phyloP scores from a whole-genome alignment of 192 early-diverging fungal species.

The Dissophora globulifera region DNA sequence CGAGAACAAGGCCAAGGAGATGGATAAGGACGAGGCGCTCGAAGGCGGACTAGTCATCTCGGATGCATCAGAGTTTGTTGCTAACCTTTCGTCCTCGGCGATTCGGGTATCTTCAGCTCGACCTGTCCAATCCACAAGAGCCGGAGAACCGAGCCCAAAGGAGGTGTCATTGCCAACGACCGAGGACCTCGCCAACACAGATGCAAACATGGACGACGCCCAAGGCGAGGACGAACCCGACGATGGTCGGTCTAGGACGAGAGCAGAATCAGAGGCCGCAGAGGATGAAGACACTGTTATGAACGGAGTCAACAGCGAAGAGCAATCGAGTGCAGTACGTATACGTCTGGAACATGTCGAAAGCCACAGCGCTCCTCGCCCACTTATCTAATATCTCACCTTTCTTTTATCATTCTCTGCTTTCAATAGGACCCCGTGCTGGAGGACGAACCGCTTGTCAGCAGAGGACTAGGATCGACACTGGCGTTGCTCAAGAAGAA shows the following conservation, averaged over 20 bases:
- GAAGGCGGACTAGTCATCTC: constrained; percentile 77
- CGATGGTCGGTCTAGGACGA: constrained; percentile 10
- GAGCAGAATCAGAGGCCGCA: constrained; percentile 32
- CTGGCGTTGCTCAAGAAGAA: constrained; percentile 84
- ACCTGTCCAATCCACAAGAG: constrained; percentile 45
- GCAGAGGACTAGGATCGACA: constrained; percentile 83
- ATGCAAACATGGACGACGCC: constrained; percentile 33
- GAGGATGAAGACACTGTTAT: constrained; percentile 34
- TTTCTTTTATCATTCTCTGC: not conserved
- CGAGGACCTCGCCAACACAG: constrained; percentile 19
- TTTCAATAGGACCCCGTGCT: constrained; percentile 26
- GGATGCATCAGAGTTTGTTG: constrained; percentile 91
- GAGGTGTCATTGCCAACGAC: not conserved
- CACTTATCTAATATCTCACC: not conserved
- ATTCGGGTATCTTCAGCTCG: constrained; percentile 47
- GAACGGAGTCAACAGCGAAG: constrained; percentile 18
- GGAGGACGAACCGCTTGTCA: constrained; percentile 84
- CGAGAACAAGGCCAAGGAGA: constrained; percentile 37
- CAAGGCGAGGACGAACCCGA: constrained; percentile 37
- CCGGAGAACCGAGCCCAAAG: constrained; percentile 20
- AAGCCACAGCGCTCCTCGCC: no score
- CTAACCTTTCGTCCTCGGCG: constrained; percentile 45
- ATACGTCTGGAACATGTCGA: no score
- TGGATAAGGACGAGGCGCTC: constrained; percentile 56
- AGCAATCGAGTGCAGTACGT: no score